Percentiles rank a stretch among this genome's conserved stretches.
Evolutionary conservation across 1,284 basidiomycete genomes (phyloP).

Genomic region (Leucoagaricus sp.): DNA sequence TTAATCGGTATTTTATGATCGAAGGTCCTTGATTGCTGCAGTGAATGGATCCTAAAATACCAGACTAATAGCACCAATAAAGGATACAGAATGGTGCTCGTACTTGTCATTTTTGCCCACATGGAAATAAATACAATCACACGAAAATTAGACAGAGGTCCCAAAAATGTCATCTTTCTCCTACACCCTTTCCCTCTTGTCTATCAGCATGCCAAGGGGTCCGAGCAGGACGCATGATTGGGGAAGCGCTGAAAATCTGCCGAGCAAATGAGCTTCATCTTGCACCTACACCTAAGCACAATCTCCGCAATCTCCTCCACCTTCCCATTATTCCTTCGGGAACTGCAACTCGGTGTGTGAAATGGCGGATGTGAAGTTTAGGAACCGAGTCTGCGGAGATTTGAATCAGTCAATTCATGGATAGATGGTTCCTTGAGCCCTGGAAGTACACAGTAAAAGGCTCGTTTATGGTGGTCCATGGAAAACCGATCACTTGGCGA

Average conservation of each 20-base stretch:
- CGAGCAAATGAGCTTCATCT: neutral
- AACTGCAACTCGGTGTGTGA: neutral
- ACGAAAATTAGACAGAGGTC: neutral
- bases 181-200: neutral
- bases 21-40: neutral
- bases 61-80: neutral
- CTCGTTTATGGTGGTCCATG: neutral
- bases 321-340: neutral
- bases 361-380: neutral
- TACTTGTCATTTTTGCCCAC: neutral
- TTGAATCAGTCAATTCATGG: neutral
- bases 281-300: neutral
- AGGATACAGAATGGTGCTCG: too few species aligned
- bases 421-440: neutral
- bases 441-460: neutral
- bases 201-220: neutral
- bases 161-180: neutral
- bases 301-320: conserved; percentile 5
- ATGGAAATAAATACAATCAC: neutral
- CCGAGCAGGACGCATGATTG: neutral
- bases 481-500: conserved; percentile 4
- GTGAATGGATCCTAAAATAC: neutral
- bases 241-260: neutral
- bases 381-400: neutral
- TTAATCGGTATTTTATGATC: neutral